Base-by-base conservation (phyloP, 2,329 filamentous ascomycete genomes). In the Gyromitra esculenta region DNA sequence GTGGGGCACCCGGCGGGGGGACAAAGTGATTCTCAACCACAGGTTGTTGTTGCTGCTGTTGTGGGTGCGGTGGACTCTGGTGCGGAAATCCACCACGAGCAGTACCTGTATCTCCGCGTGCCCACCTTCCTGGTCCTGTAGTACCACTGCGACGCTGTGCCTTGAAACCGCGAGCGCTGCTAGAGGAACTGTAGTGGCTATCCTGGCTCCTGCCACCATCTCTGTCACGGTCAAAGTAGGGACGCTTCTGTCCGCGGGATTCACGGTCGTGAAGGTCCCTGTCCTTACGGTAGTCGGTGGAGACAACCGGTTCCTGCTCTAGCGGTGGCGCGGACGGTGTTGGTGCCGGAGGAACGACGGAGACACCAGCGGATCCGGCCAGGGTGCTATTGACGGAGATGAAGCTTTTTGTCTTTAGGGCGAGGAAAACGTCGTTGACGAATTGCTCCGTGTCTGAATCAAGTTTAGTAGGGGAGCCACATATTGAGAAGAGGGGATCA, bases 361-460 rank as follows among this genome's bases (percentile, higher is more conserved):
- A 63, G n/a, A 77, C 65, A 31, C 73, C 63, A n/a, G 71, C 63
- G 45, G 63, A 70, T 35, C 78, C 79, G 5, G 77, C 74, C 18
- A 81, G 77, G 31, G 80, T 81, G 9, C 79, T 80, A 59, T 81
- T 81, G 21, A 81, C 79, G 1, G 89, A 89, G 1, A 88, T 81
- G 82, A 90, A 91, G 4, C 87, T 86, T 81, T 88, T 90, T 81
- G 87, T 87, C 57, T 87, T 84, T 75, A 95, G 87, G 4, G 89
- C 88, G 65, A 87, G 83, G 81, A 94, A 91, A 21, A 94, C 87
- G 80, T 94, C 91, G 81, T 90, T 86, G 43, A 93, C 89, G 80
- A 95, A 94, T 1, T 85, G 81, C 2, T 84, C 83, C 0, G 89
- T 87, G 80, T 90, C 89, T 89, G 39, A 21, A 73, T 31, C 43